phyloP scores from a whole-genome alignment of 192 early-diverging fungal genomes.

The Glomus cerebriforme region DNA sequence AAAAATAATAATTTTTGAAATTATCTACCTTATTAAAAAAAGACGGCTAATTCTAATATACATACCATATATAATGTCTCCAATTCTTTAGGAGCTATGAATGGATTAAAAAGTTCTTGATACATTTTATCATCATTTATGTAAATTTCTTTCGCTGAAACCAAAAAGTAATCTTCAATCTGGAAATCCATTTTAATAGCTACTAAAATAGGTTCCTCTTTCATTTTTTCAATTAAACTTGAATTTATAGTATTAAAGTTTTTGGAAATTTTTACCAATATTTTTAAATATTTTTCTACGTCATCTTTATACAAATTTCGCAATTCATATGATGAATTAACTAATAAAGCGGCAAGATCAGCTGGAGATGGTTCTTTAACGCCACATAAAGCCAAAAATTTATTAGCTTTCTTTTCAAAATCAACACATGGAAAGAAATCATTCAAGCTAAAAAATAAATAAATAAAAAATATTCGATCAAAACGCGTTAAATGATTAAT shows the following conservation, averaged over 20 bases:
- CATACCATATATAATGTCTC: constrained; percentile 62
- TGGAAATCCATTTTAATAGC: constrained; percentile 46
- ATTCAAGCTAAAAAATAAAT: constrained; percentile 55
- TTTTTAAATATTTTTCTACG: constrained; percentile 45
- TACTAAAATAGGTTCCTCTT: constrained; percentile 60
- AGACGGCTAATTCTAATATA: background rate
- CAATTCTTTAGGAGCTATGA: constrained; percentile 68
- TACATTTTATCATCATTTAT: constrained; percentile 78
- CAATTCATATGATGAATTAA: constrained; percentile 59
- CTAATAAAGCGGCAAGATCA: constrained; percentile 69
- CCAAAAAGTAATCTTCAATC: constrained; percentile 63
- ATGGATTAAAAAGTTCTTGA: constrained; percentile 72
- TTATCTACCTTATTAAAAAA: too few species aligned
- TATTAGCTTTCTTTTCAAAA: constrained; percentile 71
- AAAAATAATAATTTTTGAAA: background rate
- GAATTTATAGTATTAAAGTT: too few species aligned
- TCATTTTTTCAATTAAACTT: constrained; percentile 70
- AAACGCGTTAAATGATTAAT: too few species aligned
- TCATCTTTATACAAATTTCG: constrained; percentile 62
- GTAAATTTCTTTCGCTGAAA: constrained; percentile 68
- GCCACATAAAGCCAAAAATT: constrained; percentile 81
- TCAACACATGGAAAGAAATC: constrained; percentile 64
- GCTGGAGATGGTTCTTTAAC: constrained; percentile 78
- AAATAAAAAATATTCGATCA: background rate
- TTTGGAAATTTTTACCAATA: too few species aligned